Conservation (phyloP, 2,329 filamentous ascomycete species). For the Aspergillus tamarii region DNA sequence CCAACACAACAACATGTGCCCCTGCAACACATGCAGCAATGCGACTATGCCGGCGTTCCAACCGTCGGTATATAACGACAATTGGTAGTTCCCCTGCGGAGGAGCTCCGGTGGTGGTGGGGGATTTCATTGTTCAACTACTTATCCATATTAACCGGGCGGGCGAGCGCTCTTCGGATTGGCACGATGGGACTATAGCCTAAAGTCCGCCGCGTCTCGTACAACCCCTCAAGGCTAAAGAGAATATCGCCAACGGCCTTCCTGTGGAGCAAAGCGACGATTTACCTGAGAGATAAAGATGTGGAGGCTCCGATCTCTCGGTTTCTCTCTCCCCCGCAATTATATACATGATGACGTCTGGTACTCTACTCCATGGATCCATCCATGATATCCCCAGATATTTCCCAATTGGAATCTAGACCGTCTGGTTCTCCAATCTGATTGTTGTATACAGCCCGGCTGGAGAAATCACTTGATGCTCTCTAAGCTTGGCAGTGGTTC, state of each 20-base stretch:
- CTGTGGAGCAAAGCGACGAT: not conserved
- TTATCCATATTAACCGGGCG: slow-evolving; percentile 14
- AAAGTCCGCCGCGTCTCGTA: not conserved
- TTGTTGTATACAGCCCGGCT: no score
- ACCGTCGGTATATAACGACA: slow-evolving; percentile 8
- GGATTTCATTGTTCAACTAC: not conserved
- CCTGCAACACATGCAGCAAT: slow-evolving; percentile 1
- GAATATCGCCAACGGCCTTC: not conserved
- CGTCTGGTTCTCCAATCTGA: not conserved
- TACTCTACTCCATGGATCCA: not conserved
- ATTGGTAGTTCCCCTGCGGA: slow-evolving; percentile 4
- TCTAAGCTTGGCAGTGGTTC: not conserved
- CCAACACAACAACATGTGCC: not conserved
- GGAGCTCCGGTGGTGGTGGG: slow-evolving; percentile 5
- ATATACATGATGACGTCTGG: not conserved
- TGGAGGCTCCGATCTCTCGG: not conserved
- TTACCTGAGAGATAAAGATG: not conserved
- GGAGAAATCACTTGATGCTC: not conserved
- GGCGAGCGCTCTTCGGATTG: slow-evolving; percentile 4
- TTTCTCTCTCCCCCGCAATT: not conserved
- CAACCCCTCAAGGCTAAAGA: not conserved
- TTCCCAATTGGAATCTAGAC: not conserved
- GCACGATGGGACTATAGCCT: slow-evolving; percentile 9
- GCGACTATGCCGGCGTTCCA: not conserved
- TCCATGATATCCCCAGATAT: not conserved